Evolutionary conservation across 768 basidiomycete genomes (phyloP).

Genomic region (Podaxis rugospora): DNA sequence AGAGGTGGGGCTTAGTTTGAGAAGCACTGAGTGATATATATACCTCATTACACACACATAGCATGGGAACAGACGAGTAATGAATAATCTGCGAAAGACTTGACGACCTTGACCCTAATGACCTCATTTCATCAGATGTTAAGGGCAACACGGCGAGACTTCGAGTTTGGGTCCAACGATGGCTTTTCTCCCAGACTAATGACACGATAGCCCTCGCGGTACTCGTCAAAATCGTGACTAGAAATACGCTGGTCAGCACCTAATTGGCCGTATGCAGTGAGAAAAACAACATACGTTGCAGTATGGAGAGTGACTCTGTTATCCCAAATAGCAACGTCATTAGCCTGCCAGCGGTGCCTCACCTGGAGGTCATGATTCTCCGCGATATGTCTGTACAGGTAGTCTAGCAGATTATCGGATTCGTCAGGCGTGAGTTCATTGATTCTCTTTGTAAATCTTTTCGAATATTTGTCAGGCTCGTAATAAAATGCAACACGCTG

Average conservation of each 20-base stretch:
- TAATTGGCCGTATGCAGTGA: neutral
- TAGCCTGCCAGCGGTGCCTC: slow-evolving; percentile 44
- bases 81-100: neutral
- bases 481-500: neutral
- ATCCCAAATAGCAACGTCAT: slow-evolving; percentile 61
- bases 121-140: neutral
- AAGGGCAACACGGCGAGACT: slow-evolving; percentile 18
- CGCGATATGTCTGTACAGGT: slow-evolving; percentile 42
- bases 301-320: slow-evolving; percentile 50
- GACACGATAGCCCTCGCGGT: slow-evolving; percentile 45
- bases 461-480: neutral
- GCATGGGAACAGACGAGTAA: neutral
- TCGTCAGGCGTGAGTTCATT: slow-evolving; percentile 52
- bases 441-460: slow-evolving; percentile 39
- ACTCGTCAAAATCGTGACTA: slow-evolving; percentile 30
- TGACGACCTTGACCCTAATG: neutral
- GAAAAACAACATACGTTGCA: slow-evolving; percentile 28
- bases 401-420: slow-evolving; percentile 45
- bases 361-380: slow-evolving; percentile 60
- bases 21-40: neutral
- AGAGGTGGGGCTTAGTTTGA: neutral
- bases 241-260: neutral
- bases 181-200: slow-evolving; percentile 52
- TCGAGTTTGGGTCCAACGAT: slow-evolving; percentile 38
- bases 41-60: neutral